Conservation (phyloP, 2,329 filamentous ascomycete genomes). For the Aspergillus glaucus region DNA sequence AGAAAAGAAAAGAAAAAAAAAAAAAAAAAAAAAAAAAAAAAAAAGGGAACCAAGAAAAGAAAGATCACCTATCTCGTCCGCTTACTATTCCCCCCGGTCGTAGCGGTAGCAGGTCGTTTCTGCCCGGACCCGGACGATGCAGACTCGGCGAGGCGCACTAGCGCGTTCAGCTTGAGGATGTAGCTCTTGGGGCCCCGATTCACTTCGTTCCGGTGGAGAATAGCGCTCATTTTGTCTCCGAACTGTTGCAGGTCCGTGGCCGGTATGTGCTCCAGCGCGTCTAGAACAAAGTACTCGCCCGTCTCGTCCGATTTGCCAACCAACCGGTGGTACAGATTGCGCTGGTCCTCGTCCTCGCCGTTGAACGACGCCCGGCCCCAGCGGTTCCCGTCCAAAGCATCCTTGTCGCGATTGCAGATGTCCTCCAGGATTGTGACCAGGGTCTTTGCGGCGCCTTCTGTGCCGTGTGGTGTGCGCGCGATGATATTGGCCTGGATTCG, state of each 20-base stretch:
- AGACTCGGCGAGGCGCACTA: constrained; percentile 27
- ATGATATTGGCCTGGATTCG: constrained; percentile 28
- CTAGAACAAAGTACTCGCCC: constrained; percentile 32
- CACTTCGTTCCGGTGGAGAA: constrained; percentile 40
- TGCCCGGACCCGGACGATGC: constrained; percentile 18
- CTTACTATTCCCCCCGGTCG: constrained; percentile 21
- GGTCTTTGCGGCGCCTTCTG: constrained; percentile 31
- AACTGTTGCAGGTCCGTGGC: constrained; percentile 25
- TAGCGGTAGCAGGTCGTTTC: constrained; percentile 26
- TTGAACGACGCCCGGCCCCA: constrained; percentile 28
- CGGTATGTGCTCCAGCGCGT: constrained; percentile 32
- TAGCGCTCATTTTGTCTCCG: constrained; percentile 20
- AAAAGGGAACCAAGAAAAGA: not conserved
- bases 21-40: not conserved
- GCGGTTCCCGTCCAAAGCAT: constrained; percentile 30
- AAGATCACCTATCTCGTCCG: constrained; percentile 22
- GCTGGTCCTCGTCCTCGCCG: constrained; percentile 35
- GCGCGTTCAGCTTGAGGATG: constrained; percentile 24
- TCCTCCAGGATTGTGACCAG: constrained; percentile 34
- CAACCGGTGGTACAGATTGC: constrained; percentile 38
- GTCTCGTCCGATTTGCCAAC: constrained; percentile 29
- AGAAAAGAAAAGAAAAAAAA: too few species aligned
- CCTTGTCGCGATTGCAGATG: constrained; percentile 33
- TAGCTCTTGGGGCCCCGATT: constrained; percentile 34
- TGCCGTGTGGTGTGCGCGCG: constrained; percentile 29